phyloP scores from a whole-genome alignment of 2,329 filamentous ascomycete species.

The Ascochyta pisi region DNA sequence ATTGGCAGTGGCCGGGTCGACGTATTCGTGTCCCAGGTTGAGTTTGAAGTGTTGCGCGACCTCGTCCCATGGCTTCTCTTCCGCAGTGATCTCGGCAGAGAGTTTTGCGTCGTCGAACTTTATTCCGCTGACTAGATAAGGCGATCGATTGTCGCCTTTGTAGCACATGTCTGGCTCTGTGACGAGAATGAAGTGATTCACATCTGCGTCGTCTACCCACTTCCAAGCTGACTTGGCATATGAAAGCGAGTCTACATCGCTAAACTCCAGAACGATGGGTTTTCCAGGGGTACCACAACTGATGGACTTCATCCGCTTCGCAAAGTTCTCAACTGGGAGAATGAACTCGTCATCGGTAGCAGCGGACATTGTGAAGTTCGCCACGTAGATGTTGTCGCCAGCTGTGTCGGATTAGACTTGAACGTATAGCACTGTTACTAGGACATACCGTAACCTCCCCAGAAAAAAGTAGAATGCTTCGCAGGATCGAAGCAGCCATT shows the following conservation, averaged over 20 bases:
- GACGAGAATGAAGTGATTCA: slow-evolving; percentile 33
- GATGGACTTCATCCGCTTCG: slow-evolving; percentile 31
- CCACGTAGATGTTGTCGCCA: slow-evolving; percentile 29
- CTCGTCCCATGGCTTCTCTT: slow-evolving; percentile 29
- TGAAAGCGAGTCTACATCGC: slow-evolving; percentile 18
- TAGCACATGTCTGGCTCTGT: slow-evolving; percentile 34
- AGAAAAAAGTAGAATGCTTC: slow-evolving; percentile 24
- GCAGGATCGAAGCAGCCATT: slow-evolving; percentile 28
- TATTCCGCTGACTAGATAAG: slow-evolving; percentile 30
- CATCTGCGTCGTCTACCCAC: slow-evolving; percentile 30
- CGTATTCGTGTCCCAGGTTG: slow-evolving; percentile 23
- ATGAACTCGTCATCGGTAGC: slow-evolving; percentile 31
- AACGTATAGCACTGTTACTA: background rate
- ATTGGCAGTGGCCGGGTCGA: slow-evolving; percentile 24
- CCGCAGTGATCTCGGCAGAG: slow-evolving; percentile 22
- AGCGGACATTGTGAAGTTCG: slow-evolving; percentile 32
- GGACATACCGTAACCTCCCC: slow-evolving; percentile 30
- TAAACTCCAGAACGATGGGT: slow-evolving; percentile 26
- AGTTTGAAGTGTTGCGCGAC: slow-evolving; percentile 24
- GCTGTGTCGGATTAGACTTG: slow-evolving; percentile 13
- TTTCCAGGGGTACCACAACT: slow-evolving; percentile 23
- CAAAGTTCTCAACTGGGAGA: slow-evolving; percentile 32
- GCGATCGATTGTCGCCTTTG: slow-evolving; percentile 32
- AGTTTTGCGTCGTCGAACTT: slow-evolving; percentile 26
- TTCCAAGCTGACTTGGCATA: slow-evolving; percentile 31